Evolutionary conservation across 1,284 basidiomycete genomes (phyloP), one percentile per base, ranked within the genome.

Genomic region (Caloboletus inedulis): DNA sequence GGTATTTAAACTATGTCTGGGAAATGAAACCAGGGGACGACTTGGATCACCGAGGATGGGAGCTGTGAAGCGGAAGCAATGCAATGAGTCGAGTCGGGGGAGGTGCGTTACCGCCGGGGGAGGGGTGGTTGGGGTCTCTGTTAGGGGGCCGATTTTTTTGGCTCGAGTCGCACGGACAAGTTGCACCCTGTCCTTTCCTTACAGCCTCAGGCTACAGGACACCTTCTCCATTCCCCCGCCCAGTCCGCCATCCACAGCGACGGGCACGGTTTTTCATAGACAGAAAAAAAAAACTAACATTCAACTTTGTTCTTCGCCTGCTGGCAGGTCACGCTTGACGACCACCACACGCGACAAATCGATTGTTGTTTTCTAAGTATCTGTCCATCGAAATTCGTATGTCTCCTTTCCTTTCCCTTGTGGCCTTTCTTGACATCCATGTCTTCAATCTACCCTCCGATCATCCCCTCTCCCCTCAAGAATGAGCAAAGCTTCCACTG

Each of bases 261-360:
- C 69, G 64, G 65, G 65, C 29, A n/a, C 49, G 30, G 43, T 40
- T 63, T 59, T 48, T 52, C 65, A 65, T 71, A 70, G 67, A 67
- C 66, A 70, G 69, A 58, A 64, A 66, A 39, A 63, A 57, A 66
- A 62, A 64, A 49, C 52, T 45, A 47, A 54, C 57, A 58, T 60
- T 58, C 62, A 59, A 49, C 53, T 55, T 58, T 66, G 57, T 66
- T 68, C 78, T 75, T 80, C 79, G 83, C 87, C 87, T 89, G 87
- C 87, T 88, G 87, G 87, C 87, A 89, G 87, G 87, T 89, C 87
- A 81, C 79, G 81, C 78, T 81, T 86, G 78, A 86, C 84, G 85
- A 86, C 87, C 81, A 80, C 77, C 80, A 76, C 82, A 75, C 81
- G 77, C 81, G 76, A 78, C 71, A 77, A 74, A 70, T 68, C 65